Evolutionary conservation across 495 filamentous ascomycete species (phyloP), one percentile per base, ranked within the genome.

Genomic region (Tuber aestivum): DNA sequence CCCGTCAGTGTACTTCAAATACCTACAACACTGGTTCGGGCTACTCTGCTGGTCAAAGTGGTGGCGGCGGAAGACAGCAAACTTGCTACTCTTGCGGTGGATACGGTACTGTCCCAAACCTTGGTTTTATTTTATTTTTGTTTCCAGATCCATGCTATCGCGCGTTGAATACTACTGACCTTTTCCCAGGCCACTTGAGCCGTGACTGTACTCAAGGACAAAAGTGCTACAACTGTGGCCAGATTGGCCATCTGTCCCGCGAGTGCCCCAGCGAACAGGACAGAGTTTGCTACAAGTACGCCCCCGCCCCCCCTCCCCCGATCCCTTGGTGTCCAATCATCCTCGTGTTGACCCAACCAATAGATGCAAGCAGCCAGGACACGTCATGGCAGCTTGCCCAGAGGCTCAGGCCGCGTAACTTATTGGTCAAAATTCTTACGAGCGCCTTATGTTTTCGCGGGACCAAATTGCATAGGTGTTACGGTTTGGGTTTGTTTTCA

Each of bases 171-270:
- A 32, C n/a, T 68, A 35, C 75, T 80, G 72, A 82, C 73, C 18
- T 27, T 50, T 50, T 40, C 37, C 9, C 20, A 83, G 81, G 95
- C 78, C 95, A 99, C 87, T 93, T 97, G 91, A 94, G 92, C 82
- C 91, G 94, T 79, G 95, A 98, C 85, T 99, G 95, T 86, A 97
- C 96, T 70, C 95, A 98, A 83, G 95, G 95, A 74, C 94, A 94
- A 87, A 98, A 98, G 88, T 99, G 95, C 90, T 99, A 99, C 91
- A 98, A 98, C 90, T 99, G 95, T 83, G 95, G 95, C 76, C 92
- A 96, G 85, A 91, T 94, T 72, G 95, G 95, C 77, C 95, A 98
- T 85, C 89, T 97, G 80, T 94, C 92, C 76, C 92, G 95, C 74
- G 95, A 99, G 83, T 99, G 95, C 88, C 92, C 94, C 73, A 92